phyloP scores from a whole-genome alignment of 768 basidiomycete genomes.

The Dacryopinax spathularia region DNA sequence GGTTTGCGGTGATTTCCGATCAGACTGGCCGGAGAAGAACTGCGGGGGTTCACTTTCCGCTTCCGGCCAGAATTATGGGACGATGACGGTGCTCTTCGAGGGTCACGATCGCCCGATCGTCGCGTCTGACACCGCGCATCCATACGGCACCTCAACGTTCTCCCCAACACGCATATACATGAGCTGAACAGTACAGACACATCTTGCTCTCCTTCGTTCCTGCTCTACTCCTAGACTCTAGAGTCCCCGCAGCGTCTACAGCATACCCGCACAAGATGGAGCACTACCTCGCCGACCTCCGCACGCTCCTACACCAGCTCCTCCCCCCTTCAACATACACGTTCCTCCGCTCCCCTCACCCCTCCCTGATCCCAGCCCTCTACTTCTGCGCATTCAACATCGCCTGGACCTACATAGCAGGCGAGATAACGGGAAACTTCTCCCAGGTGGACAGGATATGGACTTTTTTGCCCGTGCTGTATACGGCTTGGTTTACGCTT shows the following conservation, averaged over 20 bases:
- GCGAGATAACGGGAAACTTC: conserved; percentile 54
- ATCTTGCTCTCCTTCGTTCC: no score
- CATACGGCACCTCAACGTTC: no score
- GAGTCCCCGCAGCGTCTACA: no score
- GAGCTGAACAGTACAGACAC: no score
- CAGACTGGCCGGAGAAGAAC: no score
- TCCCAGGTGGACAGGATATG: conserved; percentile 76
- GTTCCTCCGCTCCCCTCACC: conserved; percentile 2
- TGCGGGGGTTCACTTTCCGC: no score
- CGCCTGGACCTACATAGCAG: conserved; percentile 39
- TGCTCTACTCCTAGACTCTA: no score
- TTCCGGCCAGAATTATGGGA: no score
- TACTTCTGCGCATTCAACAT: conserved; percentile 44
- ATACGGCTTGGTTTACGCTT: conserved; percentile 69
- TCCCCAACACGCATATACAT: no score
- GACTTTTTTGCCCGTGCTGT: conserved; percentile 63
- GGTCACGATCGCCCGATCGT: not conserved
- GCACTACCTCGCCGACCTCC: not conserved
- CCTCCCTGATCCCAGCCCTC: conserved; percentile 15
- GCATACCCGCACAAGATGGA: not conserved
- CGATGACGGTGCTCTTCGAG: no score
- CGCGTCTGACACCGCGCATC: no score
- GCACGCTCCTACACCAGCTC: not conserved
- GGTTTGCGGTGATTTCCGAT: no score
- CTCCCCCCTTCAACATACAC: not conserved